These are phyloP conservation scores for Solanum paucissectum DNA, from an alignment of 257 asterid genomes.

Conservation along the genomic window DNA sequence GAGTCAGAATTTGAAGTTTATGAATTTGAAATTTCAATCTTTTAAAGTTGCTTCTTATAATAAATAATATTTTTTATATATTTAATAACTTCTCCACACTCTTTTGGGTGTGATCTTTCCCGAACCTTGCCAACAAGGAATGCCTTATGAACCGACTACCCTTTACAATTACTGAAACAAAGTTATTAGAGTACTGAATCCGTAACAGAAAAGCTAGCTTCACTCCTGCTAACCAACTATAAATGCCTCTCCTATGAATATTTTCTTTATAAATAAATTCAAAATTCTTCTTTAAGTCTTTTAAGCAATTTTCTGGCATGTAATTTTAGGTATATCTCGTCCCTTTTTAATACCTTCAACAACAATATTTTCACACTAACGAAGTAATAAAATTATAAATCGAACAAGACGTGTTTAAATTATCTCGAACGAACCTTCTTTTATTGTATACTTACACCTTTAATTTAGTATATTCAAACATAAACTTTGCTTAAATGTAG, in stretches of 20 bases:
- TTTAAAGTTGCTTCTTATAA: background rate
- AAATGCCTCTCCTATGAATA: background rate
- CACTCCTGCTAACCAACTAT: background rate
- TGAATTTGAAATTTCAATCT: background rate
- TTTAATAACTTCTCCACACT: background rate
- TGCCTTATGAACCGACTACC: background rate
- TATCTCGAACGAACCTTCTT: background rate
- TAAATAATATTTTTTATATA: background rate
- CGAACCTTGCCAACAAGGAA: background rate
- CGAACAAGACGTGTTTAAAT: background rate
- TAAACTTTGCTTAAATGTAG: background rate
- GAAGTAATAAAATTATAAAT: background rate
- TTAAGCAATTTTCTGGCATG: background rate
- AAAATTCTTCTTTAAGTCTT: background rate
- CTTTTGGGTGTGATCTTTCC: too few species aligned
- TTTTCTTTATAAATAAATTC: background rate
- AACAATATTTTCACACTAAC: background rate
- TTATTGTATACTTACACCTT: background rate
- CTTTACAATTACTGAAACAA: background rate
- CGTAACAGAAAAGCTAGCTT: fast-evolving
- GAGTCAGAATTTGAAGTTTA: background rate
- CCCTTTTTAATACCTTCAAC: background rate
- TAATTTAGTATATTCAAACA: background rate
- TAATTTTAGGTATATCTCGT: background rate
- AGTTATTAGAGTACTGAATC: fast-evolving